Evolutionary conservation across 2,329 filamentous ascomycete species (phyloP).

Genomic region (Aureobasidium lini): DNA sequence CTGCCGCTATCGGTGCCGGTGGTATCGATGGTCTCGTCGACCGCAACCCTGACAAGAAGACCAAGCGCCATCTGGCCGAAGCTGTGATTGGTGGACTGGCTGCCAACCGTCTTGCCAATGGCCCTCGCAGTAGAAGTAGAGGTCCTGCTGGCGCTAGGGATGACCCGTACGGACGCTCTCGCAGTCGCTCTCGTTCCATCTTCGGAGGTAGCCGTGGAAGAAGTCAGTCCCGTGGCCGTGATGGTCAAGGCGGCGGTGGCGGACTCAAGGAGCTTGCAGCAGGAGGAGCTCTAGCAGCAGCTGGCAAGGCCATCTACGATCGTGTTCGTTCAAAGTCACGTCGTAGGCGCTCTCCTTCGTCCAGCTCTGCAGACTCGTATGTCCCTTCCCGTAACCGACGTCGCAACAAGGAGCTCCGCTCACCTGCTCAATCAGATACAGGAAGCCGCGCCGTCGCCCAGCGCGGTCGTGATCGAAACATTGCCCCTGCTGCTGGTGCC

Average conservation of each 20-base stretch:
- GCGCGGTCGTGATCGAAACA: conserved; percentile 33
- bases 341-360: conserved; percentile 38
- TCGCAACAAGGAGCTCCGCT: conserved; percentile 29
- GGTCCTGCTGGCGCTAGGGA: conserved; percentile 37
- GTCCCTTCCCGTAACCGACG: conserved; percentile 42
- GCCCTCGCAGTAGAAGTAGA: conserved; percentile 61
- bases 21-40: conserved; percentile 73
- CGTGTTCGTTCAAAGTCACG: conserved; percentile 49
- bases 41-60: conserved; percentile 61
- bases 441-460: conserved; percentile 25
- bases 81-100: conserved; percentile 84
- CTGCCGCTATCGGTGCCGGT: conserved; percentile 76
- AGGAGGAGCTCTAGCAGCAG: conserved; percentile 42
- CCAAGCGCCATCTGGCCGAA: conserved; percentile 74
- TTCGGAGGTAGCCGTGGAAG: conserved; percentile 40
- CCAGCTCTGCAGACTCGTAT: conserved; percentile 44
- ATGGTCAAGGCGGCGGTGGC: conserved; percentile 35
- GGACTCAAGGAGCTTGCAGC: conserved; percentile 43
- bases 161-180: conserved; percentile 47
- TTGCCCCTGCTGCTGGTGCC: conserved; percentile 34
- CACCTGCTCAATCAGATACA: conserved; percentile 34
- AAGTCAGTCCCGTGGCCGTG: conserved; percentile 40
- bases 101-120: conserved; percentile 78
- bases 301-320: conserved; percentile 47
- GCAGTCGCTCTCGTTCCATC: conserved; percentile 59